Percentiles rank a stretch among this genome's conserved stretches.
Evolutionary conservation across 306 rosid genomes (phyloP).

Genomic region (Prunus fruticosa): DNA sequence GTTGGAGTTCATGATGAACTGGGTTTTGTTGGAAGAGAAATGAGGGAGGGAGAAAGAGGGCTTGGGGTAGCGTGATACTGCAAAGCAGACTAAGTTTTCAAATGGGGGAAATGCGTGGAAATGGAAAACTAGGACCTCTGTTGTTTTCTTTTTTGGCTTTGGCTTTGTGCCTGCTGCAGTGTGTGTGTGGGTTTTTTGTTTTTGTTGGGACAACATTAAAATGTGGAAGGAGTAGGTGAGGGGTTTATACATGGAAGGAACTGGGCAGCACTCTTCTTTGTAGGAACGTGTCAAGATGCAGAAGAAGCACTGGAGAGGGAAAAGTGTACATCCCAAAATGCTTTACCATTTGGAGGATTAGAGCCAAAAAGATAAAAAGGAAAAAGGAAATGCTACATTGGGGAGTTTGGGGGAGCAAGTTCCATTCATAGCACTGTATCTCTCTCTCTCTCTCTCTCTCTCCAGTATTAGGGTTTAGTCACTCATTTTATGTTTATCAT

Average conservation of each 20-base stretch:
- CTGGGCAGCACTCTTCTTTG: conserved; percentile 30
- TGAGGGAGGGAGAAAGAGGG: conserved; percentile 60
- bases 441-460: neutral
- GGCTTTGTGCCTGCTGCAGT: too few species aligned
- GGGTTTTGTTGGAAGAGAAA: conserved; percentile 44
- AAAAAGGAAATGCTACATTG: conserved; percentile 17
- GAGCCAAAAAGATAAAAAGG: neutral
- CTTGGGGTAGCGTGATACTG: conserved; percentile 55
- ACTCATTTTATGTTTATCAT: neutral
- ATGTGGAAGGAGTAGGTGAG: conserved; percentile 26
- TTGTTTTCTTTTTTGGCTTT: too few species aligned
- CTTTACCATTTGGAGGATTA: neutral
- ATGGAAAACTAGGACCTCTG: too few species aligned
- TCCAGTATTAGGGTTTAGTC: neutral
- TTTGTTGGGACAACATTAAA: conserved; percentile 33
- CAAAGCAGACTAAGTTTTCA: neutral
- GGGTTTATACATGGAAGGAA: conserved; percentile 45
- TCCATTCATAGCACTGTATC: neutral
- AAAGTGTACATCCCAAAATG: conserved; percentile 9
- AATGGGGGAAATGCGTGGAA: too few species aligned
- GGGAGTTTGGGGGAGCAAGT: conserved; percentile 18
- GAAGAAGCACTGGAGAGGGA: too few species aligned
- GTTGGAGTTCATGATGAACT: conserved; percentile 38
- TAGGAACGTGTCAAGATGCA: conserved; percentile 53
- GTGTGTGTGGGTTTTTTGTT: neutral